These are phyloP conservation scores for Ananas comosus DNA, from an alignment of 176 grass and related monocot species.

Conservation along the genomic window DNA sequence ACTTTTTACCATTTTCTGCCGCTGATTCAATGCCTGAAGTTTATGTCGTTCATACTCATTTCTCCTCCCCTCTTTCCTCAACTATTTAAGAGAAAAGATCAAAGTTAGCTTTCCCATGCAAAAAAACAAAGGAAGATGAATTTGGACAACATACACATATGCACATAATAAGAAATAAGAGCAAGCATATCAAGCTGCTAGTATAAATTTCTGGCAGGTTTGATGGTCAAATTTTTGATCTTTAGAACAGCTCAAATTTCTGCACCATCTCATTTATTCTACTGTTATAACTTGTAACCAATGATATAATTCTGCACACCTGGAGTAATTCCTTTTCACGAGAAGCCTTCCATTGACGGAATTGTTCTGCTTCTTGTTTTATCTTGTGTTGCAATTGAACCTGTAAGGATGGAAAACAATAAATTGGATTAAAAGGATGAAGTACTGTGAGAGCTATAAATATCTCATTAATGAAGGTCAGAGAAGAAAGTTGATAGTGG, in stretches of 20 bases:
- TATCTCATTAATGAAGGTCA: neutral
- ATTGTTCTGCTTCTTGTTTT: conserved; percentile 96
- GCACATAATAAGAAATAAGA: neutral
- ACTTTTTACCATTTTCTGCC: conserved; percentile 73
- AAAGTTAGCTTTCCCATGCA: neutral
- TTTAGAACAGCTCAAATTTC: no score
- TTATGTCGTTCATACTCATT: conserved; percentile 97
- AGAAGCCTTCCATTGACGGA: conserved; percentile 89
- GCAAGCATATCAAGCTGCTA: no score
- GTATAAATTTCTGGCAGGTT: no score
- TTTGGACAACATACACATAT: neutral
- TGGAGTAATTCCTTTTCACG: conserved; percentile 98
- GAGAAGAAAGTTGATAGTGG: neutral
- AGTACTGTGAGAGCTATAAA: conserved; percentile 3
- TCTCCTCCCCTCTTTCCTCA: conserved; percentile 84
- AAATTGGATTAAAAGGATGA: neutral
- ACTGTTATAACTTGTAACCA: neutral
- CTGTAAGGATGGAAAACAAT: conserved; percentile 25
- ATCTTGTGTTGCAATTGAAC: conserved; percentile 98
- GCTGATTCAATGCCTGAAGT: conserved; percentile 92
- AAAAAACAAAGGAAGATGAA: neutral
- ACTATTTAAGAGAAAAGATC: conserved; percentile 31
- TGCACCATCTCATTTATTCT: neutral
- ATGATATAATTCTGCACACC: conserved; percentile 23
- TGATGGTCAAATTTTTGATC: no score